Conservation (phyloP, 2,329 filamentous ascomycete species). For the Colletotrichum lentis region DNA sequence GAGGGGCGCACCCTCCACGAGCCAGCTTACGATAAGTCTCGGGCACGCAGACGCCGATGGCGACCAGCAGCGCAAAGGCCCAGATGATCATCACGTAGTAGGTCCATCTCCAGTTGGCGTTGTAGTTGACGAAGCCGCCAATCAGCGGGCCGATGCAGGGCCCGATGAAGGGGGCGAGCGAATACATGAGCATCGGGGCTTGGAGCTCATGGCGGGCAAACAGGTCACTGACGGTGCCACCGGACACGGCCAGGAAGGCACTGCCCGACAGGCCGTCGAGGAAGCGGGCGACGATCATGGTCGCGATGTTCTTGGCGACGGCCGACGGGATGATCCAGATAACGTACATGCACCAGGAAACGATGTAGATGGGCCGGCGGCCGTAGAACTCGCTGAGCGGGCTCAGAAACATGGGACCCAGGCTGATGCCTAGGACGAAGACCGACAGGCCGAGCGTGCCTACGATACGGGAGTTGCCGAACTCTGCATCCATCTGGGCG, state of each 20-base stretch:
- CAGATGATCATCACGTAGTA: constrained; percentile 88
- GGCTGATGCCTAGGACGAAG: constrained; percentile 79
- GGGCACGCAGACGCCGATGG: constrained; percentile 77
- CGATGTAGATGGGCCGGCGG: constrained; percentile 80
- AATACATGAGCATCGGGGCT: constrained; percentile 84
- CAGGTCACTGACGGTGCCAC: constrained; percentile 84
- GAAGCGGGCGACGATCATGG: constrained; percentile 80
- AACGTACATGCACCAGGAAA: constrained; percentile 76
- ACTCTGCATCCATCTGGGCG: constrained; percentile 76
- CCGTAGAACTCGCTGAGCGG: constrained; percentile 82
- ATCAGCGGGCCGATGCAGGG: constrained; percentile 67
- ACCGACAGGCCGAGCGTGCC: constrained; percentile 82
- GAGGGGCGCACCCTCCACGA: constrained; percentile 28
- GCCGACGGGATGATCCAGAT: constrained; percentile 85
- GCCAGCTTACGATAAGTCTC: constrained; percentile 78
- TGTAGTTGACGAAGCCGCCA: constrained; percentile 84
- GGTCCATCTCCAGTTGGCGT: constrained; percentile 79
- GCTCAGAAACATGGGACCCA: constrained; percentile 69
- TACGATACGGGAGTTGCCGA: constrained; percentile 73
- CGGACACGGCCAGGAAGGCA: constrained; percentile 76
- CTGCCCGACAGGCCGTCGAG: constrained; percentile 76
- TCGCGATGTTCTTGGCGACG: constrained; percentile 81
- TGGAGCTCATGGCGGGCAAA: constrained; percentile 75
- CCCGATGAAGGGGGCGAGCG: constrained; percentile 70
- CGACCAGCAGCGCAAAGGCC: constrained; percentile 69